A percentile compares a stretch with the other conserved stretches of the same genome.
These are phyloP conservation scores for Russula compacta DNA, from an alignment of 768 basidiomycete species.

Conservation along the genomic window DNA sequence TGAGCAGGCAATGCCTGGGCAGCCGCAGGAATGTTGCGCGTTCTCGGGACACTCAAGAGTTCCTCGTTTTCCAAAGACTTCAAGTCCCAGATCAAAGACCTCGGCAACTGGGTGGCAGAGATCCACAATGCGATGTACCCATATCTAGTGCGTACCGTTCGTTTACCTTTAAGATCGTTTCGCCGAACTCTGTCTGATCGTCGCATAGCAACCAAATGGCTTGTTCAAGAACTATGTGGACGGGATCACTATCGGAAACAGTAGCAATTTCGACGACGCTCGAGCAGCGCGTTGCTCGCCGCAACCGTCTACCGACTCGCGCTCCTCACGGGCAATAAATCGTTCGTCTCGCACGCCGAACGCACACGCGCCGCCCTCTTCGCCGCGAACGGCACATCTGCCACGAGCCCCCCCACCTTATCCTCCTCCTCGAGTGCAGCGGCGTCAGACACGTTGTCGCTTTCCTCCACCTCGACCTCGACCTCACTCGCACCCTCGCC, in stretches of 20 bases:
- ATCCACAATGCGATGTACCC: constrained; percentile 67
- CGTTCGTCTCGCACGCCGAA: constrained; percentile 50
- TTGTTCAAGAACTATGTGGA: constrained; percentile 71
- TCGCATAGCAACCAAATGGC: constrained; percentile 34
- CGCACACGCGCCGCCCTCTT: constrained; percentile 36
- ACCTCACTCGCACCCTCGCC: constrained; percentile 15
- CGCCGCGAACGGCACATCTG: constrained; percentile 5
- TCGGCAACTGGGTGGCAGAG: constrained; percentile 58
- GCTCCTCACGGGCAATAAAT: constrained; percentile 40
- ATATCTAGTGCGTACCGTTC: constrained; percentile 38
- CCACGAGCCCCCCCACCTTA: not conserved
- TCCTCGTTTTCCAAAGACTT: constrained; percentile 46
- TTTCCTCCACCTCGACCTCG: not conserved
- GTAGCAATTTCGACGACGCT: constrained; percentile 55
- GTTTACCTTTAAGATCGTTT: not conserved
- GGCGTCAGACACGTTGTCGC: too few relatives aligned
- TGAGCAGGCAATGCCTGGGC: constrained; percentile 78
- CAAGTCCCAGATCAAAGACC: constrained; percentile 43
- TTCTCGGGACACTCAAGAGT: constrained; percentile 61
- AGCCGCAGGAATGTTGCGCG: constrained; percentile 78
- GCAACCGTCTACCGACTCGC: constrained; percentile 68
- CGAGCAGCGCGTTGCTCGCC: constrained; percentile 68
- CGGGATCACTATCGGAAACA: constrained; percentile 33
- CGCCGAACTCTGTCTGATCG: not conserved
- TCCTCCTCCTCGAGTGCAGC: not conserved